Evolutionary conservation across 345 rosid genomes (phyloP).

Genomic region (Nasturtium officinale): DNA sequence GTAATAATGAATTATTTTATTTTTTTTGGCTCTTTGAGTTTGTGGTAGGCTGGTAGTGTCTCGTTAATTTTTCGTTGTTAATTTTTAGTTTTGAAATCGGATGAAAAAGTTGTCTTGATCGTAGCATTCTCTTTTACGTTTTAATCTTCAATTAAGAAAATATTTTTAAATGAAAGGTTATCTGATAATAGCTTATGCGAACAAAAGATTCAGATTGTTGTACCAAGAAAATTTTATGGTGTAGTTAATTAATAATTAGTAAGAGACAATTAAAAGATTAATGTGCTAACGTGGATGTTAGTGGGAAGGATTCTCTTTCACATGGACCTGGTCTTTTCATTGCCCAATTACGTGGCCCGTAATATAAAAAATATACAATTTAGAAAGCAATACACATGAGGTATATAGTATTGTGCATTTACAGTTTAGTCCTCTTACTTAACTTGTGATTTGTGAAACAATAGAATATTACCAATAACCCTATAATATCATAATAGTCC

Average conservation of each 20-base stretch:
- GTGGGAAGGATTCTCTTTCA: slow-evolving; percentile 38
- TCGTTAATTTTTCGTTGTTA: background rate
- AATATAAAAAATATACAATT: slow-evolving; percentile 28
- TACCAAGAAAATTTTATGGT: background rate
- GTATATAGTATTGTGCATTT: background rate
- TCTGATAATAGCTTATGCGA: background rate
- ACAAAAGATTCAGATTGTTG: slow-evolving; percentile 22
- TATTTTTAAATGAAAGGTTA: background rate
- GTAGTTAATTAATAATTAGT: background rate
- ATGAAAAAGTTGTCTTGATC: slow-evolving; percentile 12
- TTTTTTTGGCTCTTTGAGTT: background rate
- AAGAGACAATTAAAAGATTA: slow-evolving; percentile 1
- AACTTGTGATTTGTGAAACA: slow-evolving; percentile 15
- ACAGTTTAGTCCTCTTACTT: slow-evolving; percentile 8
- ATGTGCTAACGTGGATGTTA: slow-evolving; percentile 38
- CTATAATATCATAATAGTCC: slow-evolving; percentile 5
- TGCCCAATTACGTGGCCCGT: slow-evolving; percentile 43
- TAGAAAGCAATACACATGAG: slow-evolving; percentile 1
- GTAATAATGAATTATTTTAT: slow-evolving; percentile 23
- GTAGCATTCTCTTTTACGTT: background rate
- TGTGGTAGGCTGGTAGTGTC: slow-evolving; percentile 15
- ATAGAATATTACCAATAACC: slow-evolving; percentile 14
- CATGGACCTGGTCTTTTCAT: slow-evolving; percentile 41
- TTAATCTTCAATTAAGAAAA: background rate
- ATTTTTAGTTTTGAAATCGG: background rate